Conservation (phyloP, 2,329 filamentous ascomycete species). For the Phialophora expanda region DNA sequence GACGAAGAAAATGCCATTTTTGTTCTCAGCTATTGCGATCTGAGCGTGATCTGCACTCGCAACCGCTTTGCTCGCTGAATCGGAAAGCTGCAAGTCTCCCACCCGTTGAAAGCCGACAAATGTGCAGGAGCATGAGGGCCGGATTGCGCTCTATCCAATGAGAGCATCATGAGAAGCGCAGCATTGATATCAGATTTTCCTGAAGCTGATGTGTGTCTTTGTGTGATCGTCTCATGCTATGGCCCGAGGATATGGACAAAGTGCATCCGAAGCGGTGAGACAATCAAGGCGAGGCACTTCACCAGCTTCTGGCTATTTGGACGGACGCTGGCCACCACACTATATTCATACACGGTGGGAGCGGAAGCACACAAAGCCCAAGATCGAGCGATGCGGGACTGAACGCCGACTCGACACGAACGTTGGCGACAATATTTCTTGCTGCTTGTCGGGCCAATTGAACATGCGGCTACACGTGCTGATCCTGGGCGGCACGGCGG, state of each 20-base stretch:
- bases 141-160: slow-evolving; percentile 5
- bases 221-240: slow-evolving; percentile 18
- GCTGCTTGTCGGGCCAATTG: background rate
- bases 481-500: background rate
- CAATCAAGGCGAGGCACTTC: background rate
- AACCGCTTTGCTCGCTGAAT: background rate
- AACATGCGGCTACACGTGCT: background rate
- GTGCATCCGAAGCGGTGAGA: slow-evolving; percentile 22
- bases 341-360: background rate
- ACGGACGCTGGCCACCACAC: background rate
- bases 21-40: background rate
- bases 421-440: background rate
- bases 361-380: background rate
- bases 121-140: slow-evolving; percentile 13
- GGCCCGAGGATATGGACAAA: slow-evolving; percentile 17
- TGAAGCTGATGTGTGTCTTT: slow-evolving; percentile 9
- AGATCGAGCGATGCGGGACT: background rate
- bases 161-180: slow-evolving; percentile 20
- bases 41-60: slow-evolving; percentile 3
- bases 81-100: slow-evolving; percentile 17
- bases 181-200: slow-evolving; percentile 17
- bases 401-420: background rate
- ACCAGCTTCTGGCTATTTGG: background rate
- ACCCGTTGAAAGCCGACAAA: slow-evolving; percentile 8
- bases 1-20: slow-evolving; percentile 39